Evolutionary conservation across 345 rosid genomes (phyloP).

Genomic region (Hibiscus tridactylites): DNA sequence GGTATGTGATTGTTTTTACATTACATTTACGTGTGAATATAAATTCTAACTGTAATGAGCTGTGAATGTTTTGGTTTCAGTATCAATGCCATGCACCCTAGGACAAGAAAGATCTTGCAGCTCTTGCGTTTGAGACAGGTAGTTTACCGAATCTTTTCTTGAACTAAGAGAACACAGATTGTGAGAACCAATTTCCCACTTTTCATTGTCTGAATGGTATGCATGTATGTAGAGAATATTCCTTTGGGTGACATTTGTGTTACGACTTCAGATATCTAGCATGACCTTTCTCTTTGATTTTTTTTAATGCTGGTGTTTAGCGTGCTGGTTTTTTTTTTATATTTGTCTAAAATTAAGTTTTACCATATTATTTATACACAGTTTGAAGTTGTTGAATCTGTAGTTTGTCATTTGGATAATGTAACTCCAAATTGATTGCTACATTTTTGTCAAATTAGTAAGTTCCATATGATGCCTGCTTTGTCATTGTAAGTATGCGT

Average conservation of each 20-base stretch:
- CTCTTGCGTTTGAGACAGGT: conserved; percentile 96
- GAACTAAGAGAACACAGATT: background rate
- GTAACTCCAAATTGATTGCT: background rate
- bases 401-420: background rate
- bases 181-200: background rate
- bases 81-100: conserved; percentile 87
- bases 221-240: background rate
- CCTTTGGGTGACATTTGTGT: background rate
- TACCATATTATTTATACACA: background rate
- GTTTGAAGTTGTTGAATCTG: background rate
- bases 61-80: conserved; percentile 23
- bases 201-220: background rate
- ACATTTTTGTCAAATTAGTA: background rate
- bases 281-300: background rate
- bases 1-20: conserved; percentile 29
- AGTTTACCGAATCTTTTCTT: background rate
- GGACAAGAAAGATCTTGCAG: conserved; percentile 78
- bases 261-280: background rate
- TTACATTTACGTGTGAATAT: background rate
- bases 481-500: background rate
- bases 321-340: too few species aligned
- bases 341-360: too few species aligned
- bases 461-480: background rate
- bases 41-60: background rate
- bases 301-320: too few species aligned